Evolutionary conservation across 768 basidiomycete genomes (phyloP), one percentile per base, ranked within the genome.

Genomic region (Naganishia randhawae): DNA sequence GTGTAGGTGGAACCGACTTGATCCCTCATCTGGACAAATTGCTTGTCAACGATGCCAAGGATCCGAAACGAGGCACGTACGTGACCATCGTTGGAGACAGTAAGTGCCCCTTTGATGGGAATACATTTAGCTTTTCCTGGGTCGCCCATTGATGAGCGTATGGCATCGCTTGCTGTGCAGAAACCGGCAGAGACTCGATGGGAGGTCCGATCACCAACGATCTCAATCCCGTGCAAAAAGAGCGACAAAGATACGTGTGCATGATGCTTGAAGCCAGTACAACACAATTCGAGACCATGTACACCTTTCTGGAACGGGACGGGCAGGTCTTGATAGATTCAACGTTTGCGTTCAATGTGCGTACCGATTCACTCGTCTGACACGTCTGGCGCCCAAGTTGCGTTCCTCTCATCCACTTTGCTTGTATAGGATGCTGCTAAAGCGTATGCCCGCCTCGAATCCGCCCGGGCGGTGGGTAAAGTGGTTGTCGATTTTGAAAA

Each of bases 1-100:
- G 74, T 3, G 73, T 87, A 32, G 89, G 90, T 29, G 89, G 86
- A 1, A 89, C 89, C 53, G 83, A 87, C 76, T 86, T 86, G 2
- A 84, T 92, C 27, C 86, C 89, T 6, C 89, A 92, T 74, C 82
- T 94, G 39, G 82, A 83, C 29, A 87, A 91, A 68, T 81, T 94
- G 29, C 83, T 94, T 13, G 82, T 83, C 27, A 39, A 54, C 19
- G 92, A 94, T 52, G 61, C 64, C 3, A 42, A 64, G 27, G 68
- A 70, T 22, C 73, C 71, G 17, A 37, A 71, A 14, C 55, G 71
- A 0, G 74, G 74, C 3, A 71, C 71, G 16, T 75, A 73, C 69
- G 61, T 75, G 42, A 75, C 73, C n/a, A 72, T 75, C 52, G 74
- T 73, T 16, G 73, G 74, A 32, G 74, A 73, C 64, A 73, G 74